A percentile compares a stretch with the other conserved stretches of the same genome.
These are phyloP conservation scores for Microdochium paspali DNA, from an alignment of 2,329 filamentous ascomycete genomes.

Conservation along the genomic window DNA sequence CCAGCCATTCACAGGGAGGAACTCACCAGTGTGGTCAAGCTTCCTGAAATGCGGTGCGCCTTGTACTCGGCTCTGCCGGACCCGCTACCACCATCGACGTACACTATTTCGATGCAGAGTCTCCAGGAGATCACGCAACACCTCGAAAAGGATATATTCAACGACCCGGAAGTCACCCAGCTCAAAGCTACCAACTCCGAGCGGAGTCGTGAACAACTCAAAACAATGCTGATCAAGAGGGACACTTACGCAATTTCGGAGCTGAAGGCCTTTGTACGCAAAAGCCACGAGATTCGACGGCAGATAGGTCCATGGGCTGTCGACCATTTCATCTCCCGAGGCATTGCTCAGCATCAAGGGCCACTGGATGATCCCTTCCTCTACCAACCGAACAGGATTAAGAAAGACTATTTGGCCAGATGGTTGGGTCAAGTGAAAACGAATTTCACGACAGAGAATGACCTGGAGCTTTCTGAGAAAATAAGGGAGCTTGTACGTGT, in stretches of 20 bases:
- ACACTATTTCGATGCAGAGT: slow-evolving; percentile 28
- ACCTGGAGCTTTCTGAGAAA: slow-evolving; percentile 44
- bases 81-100: not conserved
- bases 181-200: slow-evolving; percentile 32
- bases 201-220: slow-evolving; percentile 26
- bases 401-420: slow-evolving; percentile 21
- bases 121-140: slow-evolving; percentile 28
- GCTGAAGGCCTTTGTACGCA: slow-evolving; percentile 43
- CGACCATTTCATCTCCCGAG: slow-evolving; percentile 52
- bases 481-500: slow-evolving; percentile 40
- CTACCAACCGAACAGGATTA: slow-evolving; percentile 2
- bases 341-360: slow-evolving; percentile 25
- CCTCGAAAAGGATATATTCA: slow-evolving; percentile 38
- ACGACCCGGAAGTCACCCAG: slow-evolving; percentile 50
- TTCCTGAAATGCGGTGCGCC: slow-evolving; percentile 40
- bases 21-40: slow-evolving; percentile 57
- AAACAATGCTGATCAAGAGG: slow-evolving; percentile 26
- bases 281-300: slow-evolving; percentile 36
- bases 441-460: slow-evolving; percentile 6
- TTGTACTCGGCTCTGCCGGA: slow-evolving; percentile 18
- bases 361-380: slow-evolving; percentile 5
- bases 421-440: slow-evolving; percentile 29
- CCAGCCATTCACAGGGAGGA: slow-evolving; percentile 62
- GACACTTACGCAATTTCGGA: slow-evolving; percentile 46
- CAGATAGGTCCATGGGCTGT: slow-evolving; percentile 62